These are phyloP conservation scores for Lablab purpureus DNA, from an alignment of 306 rosid genomes.

Conservation along the genomic window DNA sequence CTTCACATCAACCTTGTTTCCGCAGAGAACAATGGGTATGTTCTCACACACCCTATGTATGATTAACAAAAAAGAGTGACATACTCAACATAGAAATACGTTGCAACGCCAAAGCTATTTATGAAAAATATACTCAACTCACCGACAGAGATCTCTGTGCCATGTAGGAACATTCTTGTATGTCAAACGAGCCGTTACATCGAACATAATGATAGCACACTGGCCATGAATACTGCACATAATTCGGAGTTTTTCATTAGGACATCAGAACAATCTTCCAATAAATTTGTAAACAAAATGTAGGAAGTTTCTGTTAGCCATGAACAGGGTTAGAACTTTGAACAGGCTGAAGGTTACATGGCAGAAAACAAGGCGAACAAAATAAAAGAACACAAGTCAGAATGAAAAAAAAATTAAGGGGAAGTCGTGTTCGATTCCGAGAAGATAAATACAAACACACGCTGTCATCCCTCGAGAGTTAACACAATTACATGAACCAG, in stretches of 20 bases:
- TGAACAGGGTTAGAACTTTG: conserved; percentile 1
- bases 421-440: neutral
- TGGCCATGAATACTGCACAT: conserved; percentile 77
- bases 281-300: neutral
- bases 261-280: neutral
- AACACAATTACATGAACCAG: neutral
- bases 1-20: conserved; percentile 89
- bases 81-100: neutral
- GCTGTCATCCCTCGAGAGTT: conserved; percentile 9
- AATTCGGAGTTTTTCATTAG: conserved; percentile 6
- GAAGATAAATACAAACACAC: conserved; percentile 6
- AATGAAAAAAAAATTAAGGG: neutral
- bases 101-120: neutral
- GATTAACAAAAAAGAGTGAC: conserved; percentile 13
- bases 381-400: neutral
- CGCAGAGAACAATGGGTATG: conserved; percentile 81
- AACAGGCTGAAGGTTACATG: conserved; percentile 19
- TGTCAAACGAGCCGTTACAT: conserved; percentile 74
- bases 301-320: conserved; percentile 13
- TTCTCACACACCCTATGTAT: conserved; percentile 76
- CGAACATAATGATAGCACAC: conserved; percentile 85
- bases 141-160: conserved; percentile 85
- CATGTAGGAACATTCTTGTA: conserved; percentile 86
- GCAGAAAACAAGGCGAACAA: neutral
- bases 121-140: conserved; percentile 3